Base-by-base conservation (phyloP, 805 yeast species). In the Starmerella powellii region DNA sequence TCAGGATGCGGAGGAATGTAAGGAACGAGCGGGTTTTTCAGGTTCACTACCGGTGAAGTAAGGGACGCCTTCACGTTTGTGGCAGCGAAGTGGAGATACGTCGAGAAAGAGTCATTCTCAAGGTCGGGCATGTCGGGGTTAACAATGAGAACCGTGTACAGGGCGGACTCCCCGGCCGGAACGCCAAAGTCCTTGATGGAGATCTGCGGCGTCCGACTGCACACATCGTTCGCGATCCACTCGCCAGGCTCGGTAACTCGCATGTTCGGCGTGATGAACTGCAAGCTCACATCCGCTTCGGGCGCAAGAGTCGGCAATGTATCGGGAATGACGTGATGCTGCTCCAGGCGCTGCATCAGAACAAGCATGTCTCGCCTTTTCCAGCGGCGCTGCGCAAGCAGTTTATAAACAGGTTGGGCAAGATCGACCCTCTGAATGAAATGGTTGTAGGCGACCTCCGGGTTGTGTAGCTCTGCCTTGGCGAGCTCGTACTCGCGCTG, bases 61-160 rank as follows among this genome's bases (percentile, higher is more conserved):
- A 75, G 74, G 26, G 70, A 62, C 26, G 84, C 60, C 34, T 73
- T 67, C 24, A 87, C 69, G 58, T 88, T 80, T 39, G 72, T 61
- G 46, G 87, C 67, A 2, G 84, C 95, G 72, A 82, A 87, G 52
- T 78, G 80, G 48, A 91, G 66, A 3, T 76, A 72, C 2, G 94
- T 82, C 42, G 67, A 68, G 65, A 62, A 88, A 1, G 81, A 62
- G 63, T 88, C 87, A 31, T 63, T 68, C 34, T 61, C 69, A 42
- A 83, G 54, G 56, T 86, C 86, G 13, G 97, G 95, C 34, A 77
- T 74, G 62, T 91, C 98, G 15, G 96, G 95, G 59, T 88, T 87
- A 21, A 91, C 91, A 37, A 91, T 63, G 34, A 88, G 59, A 8
- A 87, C 69, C 0, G 96, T 75, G 63, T 85, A 91, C 42, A 74